Conservation (phyloP, 2,329 filamentous ascomycete species). For the Fusarium mexicanum region DNA sequence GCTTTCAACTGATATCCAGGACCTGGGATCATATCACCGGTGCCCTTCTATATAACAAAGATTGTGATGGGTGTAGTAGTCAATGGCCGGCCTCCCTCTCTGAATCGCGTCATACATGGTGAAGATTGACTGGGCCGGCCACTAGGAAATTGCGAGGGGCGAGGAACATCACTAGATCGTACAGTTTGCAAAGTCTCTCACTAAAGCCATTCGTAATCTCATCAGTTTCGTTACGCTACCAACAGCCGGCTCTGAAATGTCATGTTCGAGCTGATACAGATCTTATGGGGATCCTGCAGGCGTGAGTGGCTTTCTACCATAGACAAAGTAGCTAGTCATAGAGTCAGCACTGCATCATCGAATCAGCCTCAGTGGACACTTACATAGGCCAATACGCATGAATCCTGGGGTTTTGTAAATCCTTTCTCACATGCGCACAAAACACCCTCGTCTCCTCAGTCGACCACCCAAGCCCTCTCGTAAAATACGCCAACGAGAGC, state of each 20-base stretch:
- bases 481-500: constrained; percentile 42
- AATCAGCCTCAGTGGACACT: fast-evolving
- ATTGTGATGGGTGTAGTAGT: not conserved
- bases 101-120: too few relatives aligned
- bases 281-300: not conserved
- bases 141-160: too few relatives aligned
- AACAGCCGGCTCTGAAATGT: too few relatives aligned
- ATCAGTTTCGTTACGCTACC: not conserved
- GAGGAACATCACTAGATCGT: too few relatives aligned
- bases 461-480: constrained; percentile 30
- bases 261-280: fast-evolving
- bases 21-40: too few relatives aligned
- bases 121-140: too few relatives aligned
- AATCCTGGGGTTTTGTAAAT: constrained; percentile 11
- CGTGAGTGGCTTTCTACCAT: not conserved
- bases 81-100: not conserved
- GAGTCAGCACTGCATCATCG: not conserved
- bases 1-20: fast-evolving
- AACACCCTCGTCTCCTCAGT: constrained; percentile 16
- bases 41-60: too few relatives aligned
- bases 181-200: fast-evolving
- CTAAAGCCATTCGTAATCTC: not conserved
- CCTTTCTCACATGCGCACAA: constrained; percentile 13
- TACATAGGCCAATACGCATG: constrained; percentile 32
- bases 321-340: not conserved